phyloP scores from a whole-genome alignment of 2,329 filamentous ascomycete genomes.

The Fusarium algeriense region DNA sequence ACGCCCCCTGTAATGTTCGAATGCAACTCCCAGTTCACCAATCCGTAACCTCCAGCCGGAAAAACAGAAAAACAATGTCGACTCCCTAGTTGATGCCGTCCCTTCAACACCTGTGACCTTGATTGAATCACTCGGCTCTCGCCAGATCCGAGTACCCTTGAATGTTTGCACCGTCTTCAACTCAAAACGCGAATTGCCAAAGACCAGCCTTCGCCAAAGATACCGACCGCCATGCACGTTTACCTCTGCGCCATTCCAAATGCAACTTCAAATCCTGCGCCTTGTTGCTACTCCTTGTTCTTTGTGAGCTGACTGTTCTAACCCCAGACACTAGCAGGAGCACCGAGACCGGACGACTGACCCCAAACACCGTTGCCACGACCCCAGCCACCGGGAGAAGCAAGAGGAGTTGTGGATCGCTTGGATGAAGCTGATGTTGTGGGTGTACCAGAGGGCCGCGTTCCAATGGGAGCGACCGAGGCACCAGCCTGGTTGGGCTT shows the following conservation, averaged over 20 bases:
- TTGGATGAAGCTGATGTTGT: constrained; percentile 68
- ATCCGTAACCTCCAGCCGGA: constrained; percentile 38
- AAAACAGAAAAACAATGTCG: constrained; percentile 41
- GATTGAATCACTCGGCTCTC: constrained; percentile 38
- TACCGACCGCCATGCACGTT: constrained; percentile 41
- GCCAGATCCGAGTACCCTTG: constrained; percentile 36
- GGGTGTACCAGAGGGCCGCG: constrained; percentile 77
- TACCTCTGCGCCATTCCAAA: constrained; percentile 47
- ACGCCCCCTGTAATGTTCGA: constrained; percentile 46
- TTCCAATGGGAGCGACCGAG: constrained; percentile 92
- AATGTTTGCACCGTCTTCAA: constrained; percentile 21
- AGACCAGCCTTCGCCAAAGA: constrained; percentile 26
- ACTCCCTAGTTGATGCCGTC: constrained; percentile 47
- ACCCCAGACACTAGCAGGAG: constrained; percentile 95
- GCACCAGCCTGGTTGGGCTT: constrained; percentile 68
- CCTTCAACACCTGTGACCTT: constrained; percentile 39
- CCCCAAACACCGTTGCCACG: constrained; percentile 88
- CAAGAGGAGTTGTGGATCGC: constrained; percentile 87
- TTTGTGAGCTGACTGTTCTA: constrained; percentile 57
- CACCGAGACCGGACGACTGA: constrained; percentile 82
- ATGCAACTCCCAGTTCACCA: constrained; percentile 46
- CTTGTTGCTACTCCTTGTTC: constrained; percentile 15
- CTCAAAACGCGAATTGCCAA: constrained; percentile 20
- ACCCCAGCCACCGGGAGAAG: constrained; percentile 89
- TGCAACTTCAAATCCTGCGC: constrained; percentile 42